phyloP scores from a whole-genome alignment of 257 asterid species.

The Marsdenia floribunda region DNA sequence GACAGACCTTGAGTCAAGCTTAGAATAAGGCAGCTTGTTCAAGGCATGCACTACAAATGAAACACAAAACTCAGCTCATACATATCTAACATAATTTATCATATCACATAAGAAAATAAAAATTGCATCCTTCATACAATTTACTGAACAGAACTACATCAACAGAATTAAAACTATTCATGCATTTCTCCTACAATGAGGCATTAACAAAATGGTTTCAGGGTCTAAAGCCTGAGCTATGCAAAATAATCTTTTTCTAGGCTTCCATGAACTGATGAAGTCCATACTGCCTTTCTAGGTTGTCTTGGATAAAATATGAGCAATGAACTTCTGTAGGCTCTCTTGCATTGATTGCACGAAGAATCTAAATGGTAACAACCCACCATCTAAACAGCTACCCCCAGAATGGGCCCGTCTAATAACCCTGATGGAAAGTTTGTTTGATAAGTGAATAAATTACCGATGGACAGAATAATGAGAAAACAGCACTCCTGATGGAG shows the following conservation, averaged over 20 bases:
- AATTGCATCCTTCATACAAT: neutral
- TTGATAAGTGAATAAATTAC: neutral
- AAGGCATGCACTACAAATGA: conserved; percentile 81
- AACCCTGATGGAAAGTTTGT: neutral
- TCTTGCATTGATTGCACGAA: neutral
- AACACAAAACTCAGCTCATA: conserved; percentile 13
- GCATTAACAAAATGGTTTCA: neutral
- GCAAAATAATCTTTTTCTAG: neutral
- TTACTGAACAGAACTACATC: neutral
- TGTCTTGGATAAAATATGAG: neutral
- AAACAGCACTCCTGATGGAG: neutral
- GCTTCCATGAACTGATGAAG: neutral
- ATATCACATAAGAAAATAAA: neutral
- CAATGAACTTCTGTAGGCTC: neutral
- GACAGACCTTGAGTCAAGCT: conserved; percentile 86
- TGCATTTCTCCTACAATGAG: neutral
- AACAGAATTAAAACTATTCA: neutral
- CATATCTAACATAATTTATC: neutral
- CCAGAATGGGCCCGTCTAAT: neutral
- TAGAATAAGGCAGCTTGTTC: conserved; percentile 97
- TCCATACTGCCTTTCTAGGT: neutral
- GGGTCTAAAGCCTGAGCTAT: neutral
- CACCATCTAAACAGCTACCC: neutral
- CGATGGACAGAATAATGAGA: neutral
- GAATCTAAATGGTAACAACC: neutral